Evolutionary conservation across 2,329 filamentous ascomycete species (phyloP).

Genomic region (Calonectria ilicicola): DNA sequence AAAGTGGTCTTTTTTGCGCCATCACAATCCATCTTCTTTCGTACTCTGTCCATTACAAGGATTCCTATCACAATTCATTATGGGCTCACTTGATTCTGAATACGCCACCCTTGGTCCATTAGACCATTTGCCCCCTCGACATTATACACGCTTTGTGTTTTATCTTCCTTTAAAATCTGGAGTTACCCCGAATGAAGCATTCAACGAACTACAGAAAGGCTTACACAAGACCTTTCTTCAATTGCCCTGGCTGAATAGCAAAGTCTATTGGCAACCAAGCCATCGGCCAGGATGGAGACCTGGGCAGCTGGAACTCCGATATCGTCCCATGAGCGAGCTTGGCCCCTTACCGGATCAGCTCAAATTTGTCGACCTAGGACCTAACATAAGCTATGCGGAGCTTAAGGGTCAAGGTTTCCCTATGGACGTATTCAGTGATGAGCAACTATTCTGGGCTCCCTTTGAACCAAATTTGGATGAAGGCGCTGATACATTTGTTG

Average conservation of each 20-base stretch:
- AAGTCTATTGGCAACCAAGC: not conserved
- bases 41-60: no score
- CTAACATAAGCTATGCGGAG: not conserved
- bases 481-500: not conserved
- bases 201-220: not conserved
- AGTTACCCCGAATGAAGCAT: not conserved
- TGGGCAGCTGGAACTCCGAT: not conserved
- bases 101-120: not conserved
- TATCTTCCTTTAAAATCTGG: not conserved
- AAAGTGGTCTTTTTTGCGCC: no score
- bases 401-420: not conserved
- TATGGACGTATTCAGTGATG: not conserved
- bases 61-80: not conserved
- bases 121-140: not conserved
- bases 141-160: not conserved
- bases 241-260: not conserved
- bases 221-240: not conserved
- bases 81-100: not conserved
- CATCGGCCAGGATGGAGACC: not conserved
- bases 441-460: not conserved
- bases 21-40: no score
- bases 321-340: not conserved
- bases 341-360: not conserved
- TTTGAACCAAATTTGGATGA: not conserved
- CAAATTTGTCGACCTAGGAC: not conserved